Conservation (phyloP, 345 rosid genomes). For the Atalantia buxifolia region DNA sequence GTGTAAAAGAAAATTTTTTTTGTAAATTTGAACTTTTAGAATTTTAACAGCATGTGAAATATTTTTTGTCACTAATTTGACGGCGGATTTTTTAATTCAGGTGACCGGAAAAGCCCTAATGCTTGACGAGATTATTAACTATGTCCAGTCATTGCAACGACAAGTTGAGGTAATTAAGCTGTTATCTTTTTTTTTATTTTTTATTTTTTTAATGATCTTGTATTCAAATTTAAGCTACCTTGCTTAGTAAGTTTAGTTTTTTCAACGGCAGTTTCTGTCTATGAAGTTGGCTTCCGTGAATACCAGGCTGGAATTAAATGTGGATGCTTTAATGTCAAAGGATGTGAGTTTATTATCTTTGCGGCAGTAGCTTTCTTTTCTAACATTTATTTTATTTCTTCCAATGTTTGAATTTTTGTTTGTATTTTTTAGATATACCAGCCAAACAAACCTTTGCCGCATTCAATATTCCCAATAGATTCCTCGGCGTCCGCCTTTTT, state of each 20-base stretch:
- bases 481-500: constrained; percentile 53
- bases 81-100: constrained; percentile 24
- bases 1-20: too few relatives aligned
- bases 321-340: constrained; percentile 55
- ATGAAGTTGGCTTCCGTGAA: constrained; percentile 92
- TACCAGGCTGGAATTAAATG: constrained; percentile 66
- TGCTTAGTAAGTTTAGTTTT: constrained; percentile 3
- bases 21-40: not conserved
- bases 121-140: constrained; percentile 52
- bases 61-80: not conserved
- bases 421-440: constrained; percentile 41
- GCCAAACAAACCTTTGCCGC: constrained; percentile 43
- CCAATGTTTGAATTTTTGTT: not conserved
- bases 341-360: constrained; percentile 53
- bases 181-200: not conserved
- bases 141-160: constrained; percentile 41
- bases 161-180: constrained; percentile 73
- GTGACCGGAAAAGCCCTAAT: constrained; percentile 68
- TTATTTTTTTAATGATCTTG: not conserved
- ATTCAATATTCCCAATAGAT: constrained; percentile 47
- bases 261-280: constrained; percentile 68
- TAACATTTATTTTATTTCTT: not conserved
- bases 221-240: not conserved
- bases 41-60: not conserved
- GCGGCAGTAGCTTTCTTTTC: not conserved